phyloP scores from a whole-genome alignment of 2,329 filamentous ascomycete genomes.

The Trichophyton verrucosum region DNA sequence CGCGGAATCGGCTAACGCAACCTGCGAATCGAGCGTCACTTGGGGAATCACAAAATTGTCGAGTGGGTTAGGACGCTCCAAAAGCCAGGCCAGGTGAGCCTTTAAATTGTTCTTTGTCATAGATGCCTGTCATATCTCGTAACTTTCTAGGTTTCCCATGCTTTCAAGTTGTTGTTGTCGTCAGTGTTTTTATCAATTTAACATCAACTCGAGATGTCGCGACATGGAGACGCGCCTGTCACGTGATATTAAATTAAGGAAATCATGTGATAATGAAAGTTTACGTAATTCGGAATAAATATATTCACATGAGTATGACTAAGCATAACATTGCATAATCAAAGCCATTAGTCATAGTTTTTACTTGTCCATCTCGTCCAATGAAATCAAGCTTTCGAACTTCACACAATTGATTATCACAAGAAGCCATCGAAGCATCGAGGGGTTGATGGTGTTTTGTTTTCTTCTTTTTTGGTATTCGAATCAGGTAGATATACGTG shows the following conservation, averaged over 20 bases:
- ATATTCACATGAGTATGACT: background rate
- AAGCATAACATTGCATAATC: background rate
- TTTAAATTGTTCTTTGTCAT: slow-evolving; percentile 40
- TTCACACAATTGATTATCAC: background rate
- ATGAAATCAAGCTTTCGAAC: background rate
- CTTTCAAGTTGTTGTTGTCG: background rate
- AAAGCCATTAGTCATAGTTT: background rate
- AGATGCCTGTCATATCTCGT: slow-evolving; percentile 23
- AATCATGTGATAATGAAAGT: background rate
- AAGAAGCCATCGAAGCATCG: background rate
- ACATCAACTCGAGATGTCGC: slow-evolving; percentile 1
- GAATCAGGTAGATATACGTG: no score
- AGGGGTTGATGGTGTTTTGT: background rate
- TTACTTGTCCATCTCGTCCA: background rate
- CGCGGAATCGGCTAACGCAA: background rate
- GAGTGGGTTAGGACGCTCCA: slow-evolving; percentile 25
- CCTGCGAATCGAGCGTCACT: background rate
- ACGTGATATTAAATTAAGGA: background rate
- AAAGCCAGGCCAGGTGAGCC: slow-evolving; percentile 36
- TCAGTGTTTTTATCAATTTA: background rate
- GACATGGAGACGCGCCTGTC: background rate
- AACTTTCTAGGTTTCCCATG: background rate
- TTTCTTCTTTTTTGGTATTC: background rate
- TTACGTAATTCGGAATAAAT: background rate
- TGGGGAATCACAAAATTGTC: background rate